Base-by-base conservation (phyloP, 2,329 filamentous ascomycete species). In the Bertia moriformis region DNA sequence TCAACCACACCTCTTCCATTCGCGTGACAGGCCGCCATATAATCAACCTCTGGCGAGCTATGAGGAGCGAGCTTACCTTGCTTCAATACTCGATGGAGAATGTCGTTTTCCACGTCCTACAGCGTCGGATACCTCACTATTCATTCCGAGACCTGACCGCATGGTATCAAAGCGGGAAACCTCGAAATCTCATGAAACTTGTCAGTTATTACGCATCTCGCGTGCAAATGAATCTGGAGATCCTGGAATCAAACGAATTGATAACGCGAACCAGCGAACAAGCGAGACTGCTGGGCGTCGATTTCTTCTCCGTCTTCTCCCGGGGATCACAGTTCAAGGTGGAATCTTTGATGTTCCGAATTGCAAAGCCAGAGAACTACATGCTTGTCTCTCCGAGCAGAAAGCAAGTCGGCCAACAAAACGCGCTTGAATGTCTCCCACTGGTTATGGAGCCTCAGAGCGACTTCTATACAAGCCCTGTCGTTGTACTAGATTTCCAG, bases 311-410 rank as follows among this genome's bases (percentile, higher is more conserved):
- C 0, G 91, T 98, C 40, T 91, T 95, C 51, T 89, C 84, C 4
- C 74, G 91, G 40, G 91, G 91, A 14, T 96, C 88, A 0, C 91
- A 98, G 53, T 96, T 93, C 70, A 98, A 98, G 56, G 91, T 98
- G 30, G 91, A 98, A 59, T 95, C 89, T 1, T 78, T 95, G 49
- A 96, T 98, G 91, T 95, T 96, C 51, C 78, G 91, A 33, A 95
- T 98, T 48, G 89, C 91, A 33, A 98, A 98, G 55, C 88, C 91
- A 0, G 91, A 98, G 56, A 94, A 91, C 49, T 93, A 91, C 49
- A 66, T 96, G 4, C 68, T 98, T 1, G 73, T 93, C 1, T 96
- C 88, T 4, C 91, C 91, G 0, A 93, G 81, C 55, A 74, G 80
- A 45, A 89, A 87, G 55, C 91, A 98, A 55, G 89, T 96, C 2